phyloP scores from a whole-genome alignment of 2,329 filamentous ascomycete genomes.

The Claviceps digitariae region DNA sequence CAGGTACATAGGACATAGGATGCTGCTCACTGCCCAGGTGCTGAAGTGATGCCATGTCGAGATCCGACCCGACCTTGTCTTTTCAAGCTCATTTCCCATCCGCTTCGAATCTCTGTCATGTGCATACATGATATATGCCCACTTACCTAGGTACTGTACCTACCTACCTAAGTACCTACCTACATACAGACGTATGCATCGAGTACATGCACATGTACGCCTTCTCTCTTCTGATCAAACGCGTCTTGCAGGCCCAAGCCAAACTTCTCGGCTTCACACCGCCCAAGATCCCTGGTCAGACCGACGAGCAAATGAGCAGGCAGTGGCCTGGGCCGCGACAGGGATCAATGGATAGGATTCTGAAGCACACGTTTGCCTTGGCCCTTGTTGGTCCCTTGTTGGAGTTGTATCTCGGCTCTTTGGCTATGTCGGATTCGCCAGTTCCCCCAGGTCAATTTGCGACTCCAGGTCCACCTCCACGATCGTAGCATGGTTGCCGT shows the following conservation, averaged over 20 bases:
- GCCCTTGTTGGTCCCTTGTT: neutral
- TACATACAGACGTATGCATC: neutral
- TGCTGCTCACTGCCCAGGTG: too few relatives aligned
- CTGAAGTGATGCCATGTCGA: neutral
- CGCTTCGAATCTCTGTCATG: neutral
- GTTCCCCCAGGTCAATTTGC: neutral
- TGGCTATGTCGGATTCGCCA: neutral
- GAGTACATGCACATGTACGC: neutral
- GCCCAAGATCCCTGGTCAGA: slow-evolving; percentile 2
- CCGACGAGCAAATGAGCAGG: neutral
- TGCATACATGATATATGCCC: too few relatives aligned
- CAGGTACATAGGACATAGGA: neutral
- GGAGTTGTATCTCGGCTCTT: neutral
- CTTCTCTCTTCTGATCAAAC: neutral
- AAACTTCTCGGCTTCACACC: neutral
- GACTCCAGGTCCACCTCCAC: slow-evolving; percentile 1
- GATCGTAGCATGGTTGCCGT: slow-evolving; percentile 1
- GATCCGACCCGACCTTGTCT: neutral
- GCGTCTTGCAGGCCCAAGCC: too few relatives aligned
- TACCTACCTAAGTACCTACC: neutral
- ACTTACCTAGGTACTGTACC: neutral
- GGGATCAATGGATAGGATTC: neutral
- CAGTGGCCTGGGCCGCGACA: slow-evolving; percentile 2
- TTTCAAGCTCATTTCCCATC: neutral
- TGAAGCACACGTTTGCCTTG: neutral